Percentiles rank a stretch among this genome's conserved stretches.
phyloP scores from a whole-genome alignment of 2,329 filamentous ascomycete species.

The Pseudogymnoascus sp. region DNA sequence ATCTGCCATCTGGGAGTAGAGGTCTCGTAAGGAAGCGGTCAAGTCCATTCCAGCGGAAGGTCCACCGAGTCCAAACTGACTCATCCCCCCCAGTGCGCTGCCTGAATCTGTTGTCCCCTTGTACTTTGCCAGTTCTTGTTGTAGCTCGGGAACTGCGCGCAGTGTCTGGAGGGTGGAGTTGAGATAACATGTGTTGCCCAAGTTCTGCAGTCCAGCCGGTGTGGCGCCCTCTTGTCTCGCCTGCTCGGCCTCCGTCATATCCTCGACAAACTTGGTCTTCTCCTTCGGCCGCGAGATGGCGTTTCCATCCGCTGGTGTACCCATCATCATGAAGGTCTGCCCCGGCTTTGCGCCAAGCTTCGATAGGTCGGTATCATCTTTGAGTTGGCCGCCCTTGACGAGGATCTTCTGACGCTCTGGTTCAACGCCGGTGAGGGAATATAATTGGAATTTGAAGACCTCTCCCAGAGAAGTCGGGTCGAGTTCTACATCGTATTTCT shows the following conservation, averaged over 20 bases:
- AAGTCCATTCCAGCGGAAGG: constrained; percentile 53
- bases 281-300: constrained; percentile 66
- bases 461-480: constrained; percentile 78
- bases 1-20: constrained; percentile 83
- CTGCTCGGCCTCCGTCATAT: constrained; percentile 92
- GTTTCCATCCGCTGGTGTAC: constrained; percentile 61
- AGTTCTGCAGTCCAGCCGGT: constrained; percentile 79
- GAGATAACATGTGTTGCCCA: constrained; percentile 97
- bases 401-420: constrained; percentile 94
- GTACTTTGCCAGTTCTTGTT: constrained; percentile 65
- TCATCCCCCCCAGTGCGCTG: constrained; percentile 35
- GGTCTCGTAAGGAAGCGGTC: constrained; percentile 64
- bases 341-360: constrained; percentile 78
- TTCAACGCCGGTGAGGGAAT: constrained; percentile 89
- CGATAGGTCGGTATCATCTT: constrained; percentile 83
- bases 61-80: constrained; percentile 39
- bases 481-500: constrained; percentile 88
- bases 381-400: constrained; percentile 87
- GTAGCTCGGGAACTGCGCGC: constrained; percentile 80
- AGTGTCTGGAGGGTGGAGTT: constrained; percentile 95
- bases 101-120: constrained; percentile 30
- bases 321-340: constrained; percentile 93
- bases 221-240: constrained; percentile 75
- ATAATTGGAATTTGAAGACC: constrained; percentile 91
- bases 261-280: constrained; percentile 80